Evolutionary conservation across 768 basidiomycete species (phyloP), one percentile per base, ranked within the genome.

Genomic region (Cyclocybe aegerita): DNA sequence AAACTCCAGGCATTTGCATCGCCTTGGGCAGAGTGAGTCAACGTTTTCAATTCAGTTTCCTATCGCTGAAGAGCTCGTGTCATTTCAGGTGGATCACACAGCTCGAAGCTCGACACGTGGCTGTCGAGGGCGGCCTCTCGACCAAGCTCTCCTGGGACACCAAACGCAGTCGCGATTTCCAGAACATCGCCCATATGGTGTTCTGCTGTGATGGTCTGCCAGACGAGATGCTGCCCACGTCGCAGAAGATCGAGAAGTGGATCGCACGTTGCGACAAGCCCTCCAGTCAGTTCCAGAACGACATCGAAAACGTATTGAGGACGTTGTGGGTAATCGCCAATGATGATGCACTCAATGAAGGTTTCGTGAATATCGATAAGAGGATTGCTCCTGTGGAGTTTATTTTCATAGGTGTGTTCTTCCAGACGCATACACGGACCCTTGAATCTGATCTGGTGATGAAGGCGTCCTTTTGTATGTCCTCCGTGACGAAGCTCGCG

Each of bases 1-100:
- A 91, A 90, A 68, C 65, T 92, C 14, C 87, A 89, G 56, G 90
- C 91, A 0, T 81, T 92, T 40, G 73, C 83, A 6, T 87, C 88
- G 3, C 80, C 83, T 1, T 84, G 83, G 78, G 74, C 85, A 30
- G 72, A 75, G 75, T 76, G 48, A 48, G 72, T 60, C 39, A n/a
- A 14, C 11, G 9, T 17, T 37, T 14, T 31, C 44, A 30, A 12
- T 12, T 17, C 39, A 15, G 14, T 14, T 4, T 30, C 9, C 9
- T 33, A 8, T 39, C 12, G n/a, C 14, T 39, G 7, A 31, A 10
- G 46, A 60, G 17, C 51, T 31, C 10, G 59, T 39, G 16, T 17
- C 37, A 2, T 23, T 44, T 4, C 36, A 77, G 75, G 34, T 90
- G 85, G 84, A 81, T 93, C 56, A 58, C 71, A 2, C 68, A 75